phyloP scores from a whole-genome alignment of 1,139 yeast genomes.

The Trichomonascaceae sp. region DNA sequence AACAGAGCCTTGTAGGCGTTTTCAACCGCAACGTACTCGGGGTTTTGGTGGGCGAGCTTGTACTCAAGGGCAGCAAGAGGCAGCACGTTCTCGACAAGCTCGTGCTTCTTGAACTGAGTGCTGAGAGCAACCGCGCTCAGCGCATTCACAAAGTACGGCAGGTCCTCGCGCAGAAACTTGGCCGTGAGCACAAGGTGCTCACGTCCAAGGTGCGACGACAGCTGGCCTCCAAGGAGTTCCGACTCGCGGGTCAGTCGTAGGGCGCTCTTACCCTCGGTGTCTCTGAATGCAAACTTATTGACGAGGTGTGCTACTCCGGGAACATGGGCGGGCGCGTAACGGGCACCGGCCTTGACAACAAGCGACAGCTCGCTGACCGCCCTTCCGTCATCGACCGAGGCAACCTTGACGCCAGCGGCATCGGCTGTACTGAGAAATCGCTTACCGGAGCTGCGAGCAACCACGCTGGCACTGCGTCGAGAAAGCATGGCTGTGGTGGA shows the following conservation, averaged over 20 bases:
- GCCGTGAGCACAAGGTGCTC: slow-evolving; percentile 74
- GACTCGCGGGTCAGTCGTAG: slow-evolving; percentile 89
- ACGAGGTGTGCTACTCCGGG: slow-evolving; percentile 82
- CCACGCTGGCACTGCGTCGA: background rate
- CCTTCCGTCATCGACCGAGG: slow-evolving; percentile 34
- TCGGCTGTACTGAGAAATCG: slow-evolving; percentile 20
- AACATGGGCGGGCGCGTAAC: slow-evolving; percentile 41
- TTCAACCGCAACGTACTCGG: slow-evolving; percentile 51
- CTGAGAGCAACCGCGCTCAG: slow-evolving; percentile 64
- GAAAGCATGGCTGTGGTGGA: slow-evolving; percentile 5
- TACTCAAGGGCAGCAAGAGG: slow-evolving; percentile 55
- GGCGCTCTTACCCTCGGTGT: slow-evolving; percentile 75
- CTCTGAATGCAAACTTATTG: slow-evolving; percentile 71
- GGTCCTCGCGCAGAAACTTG: slow-evolving; percentile 70
- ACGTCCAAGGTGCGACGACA: slow-evolving; percentile 61
- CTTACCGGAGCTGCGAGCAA: slow-evolving; percentile 1
- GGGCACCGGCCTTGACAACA: slow-evolving; percentile 79
- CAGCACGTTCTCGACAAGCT: slow-evolving; percentile 64
- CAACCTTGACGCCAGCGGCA: slow-evolving; percentile 29
- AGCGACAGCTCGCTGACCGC: slow-evolving; percentile 65
- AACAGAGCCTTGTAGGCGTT: slow-evolving; percentile 70
- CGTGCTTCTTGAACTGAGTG: slow-evolving; percentile 63
- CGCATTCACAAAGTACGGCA: slow-evolving; percentile 86
- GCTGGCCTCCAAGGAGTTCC: slow-evolving; percentile 82
- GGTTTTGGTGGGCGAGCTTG: slow-evolving; percentile 35